phyloP scores from a whole-genome alignment of 2,329 filamentous ascomycete genomes.

The Cladosporium sphaerospermum region DNA sequence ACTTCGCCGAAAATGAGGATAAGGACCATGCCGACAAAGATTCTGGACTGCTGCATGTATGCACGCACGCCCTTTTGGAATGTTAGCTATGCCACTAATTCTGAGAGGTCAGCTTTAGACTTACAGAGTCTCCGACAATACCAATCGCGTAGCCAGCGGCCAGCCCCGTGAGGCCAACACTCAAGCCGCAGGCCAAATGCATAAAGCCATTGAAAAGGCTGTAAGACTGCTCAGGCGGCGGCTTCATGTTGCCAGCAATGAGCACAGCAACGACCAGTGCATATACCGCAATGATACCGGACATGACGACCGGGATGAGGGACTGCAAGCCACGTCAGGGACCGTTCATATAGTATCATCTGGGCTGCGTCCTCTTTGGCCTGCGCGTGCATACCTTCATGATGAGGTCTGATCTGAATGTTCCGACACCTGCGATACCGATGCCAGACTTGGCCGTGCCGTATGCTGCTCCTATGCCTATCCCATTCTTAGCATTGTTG shows the following conservation, averaged over 20 bases:
- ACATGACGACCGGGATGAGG: conserved; percentile 90
- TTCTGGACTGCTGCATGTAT: conserved; percentile 92
- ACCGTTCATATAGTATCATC: background rate
- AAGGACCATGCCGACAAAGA: conserved; percentile 97
- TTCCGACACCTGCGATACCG: conserved; percentile 78
- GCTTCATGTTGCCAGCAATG: conserved; percentile 82
- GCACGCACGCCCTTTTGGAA: conserved; percentile 66
- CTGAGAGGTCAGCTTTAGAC: conserved; percentile 17
- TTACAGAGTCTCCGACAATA: conserved; percentile 81
- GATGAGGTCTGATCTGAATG: conserved; percentile 78
- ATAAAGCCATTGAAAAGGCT: conserved; percentile 88
- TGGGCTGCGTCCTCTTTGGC: conserved; percentile 14
- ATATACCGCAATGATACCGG: conserved; percentile 97
- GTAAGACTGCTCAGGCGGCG: conserved; percentile 63
- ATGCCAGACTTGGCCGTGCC: conserved; percentile 85
- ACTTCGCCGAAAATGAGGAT: conserved; percentile 99
- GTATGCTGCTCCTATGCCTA: conserved; percentile 70
- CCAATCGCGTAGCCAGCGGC: conserved; percentile 96
- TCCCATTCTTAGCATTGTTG: conserved; percentile 21
- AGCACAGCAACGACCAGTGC: conserved; percentile 93
- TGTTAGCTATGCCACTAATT: background rate
- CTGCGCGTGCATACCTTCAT: conserved; percentile 63
- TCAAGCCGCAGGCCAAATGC: conserved; percentile 85
- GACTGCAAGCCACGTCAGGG: conserved; percentile 48
- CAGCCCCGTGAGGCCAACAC: conserved; percentile 85